Evolutionary conservation across 768 basidiomycete genomes (phyloP), one percentile per base, ranked within the genome.

Genomic region (Gymnopilus junonius): DNA sequence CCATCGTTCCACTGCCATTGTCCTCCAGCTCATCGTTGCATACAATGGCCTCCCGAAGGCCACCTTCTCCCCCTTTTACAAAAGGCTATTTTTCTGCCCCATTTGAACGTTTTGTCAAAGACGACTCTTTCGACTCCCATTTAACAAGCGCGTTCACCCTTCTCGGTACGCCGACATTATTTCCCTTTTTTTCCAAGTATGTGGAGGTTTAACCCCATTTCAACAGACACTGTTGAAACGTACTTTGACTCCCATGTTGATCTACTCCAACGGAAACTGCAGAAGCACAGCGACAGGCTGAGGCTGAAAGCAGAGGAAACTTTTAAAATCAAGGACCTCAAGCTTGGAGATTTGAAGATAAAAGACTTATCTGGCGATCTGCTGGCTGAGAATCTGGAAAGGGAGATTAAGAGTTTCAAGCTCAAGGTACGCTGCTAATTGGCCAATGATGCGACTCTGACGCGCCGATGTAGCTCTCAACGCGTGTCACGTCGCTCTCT

Each of bases 191-290:
- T 55, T 48, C 32, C 65, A 57, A 60, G 50, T 27, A 77, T 76
- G 71, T 71, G 70, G 63, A 55, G 62, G 34, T 66, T 71, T 39
- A 73, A 63, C 53, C 32, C 68, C 40, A 32, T 70, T 51, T 55
- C 58, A 45, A 12, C 70, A 96, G 95, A 97, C 76, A 97, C 95
- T 8, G 81, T 95, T 74, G 95, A 97, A 77, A 97, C 95, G 0
- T 97, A 91, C 72, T 97, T 95, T 73, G 95, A 98, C 78, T 94
- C 95, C 1, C 90, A 92, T 73, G 80, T 93, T 65, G 92, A 93
- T 73, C 82, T 94, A 15, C 76, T 93, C 3, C 92, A 97, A 74
- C 88, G 95, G 42, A 88, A 87, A 61, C 83, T 97, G 29, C 91
- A 93, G 75, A 95, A 91, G 60, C 94, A 95, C 71, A 88, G 92